Base-by-base conservation (phyloP, 2,329 filamentous ascomycete genomes). In the Drechmeria coniospora region DNA sequence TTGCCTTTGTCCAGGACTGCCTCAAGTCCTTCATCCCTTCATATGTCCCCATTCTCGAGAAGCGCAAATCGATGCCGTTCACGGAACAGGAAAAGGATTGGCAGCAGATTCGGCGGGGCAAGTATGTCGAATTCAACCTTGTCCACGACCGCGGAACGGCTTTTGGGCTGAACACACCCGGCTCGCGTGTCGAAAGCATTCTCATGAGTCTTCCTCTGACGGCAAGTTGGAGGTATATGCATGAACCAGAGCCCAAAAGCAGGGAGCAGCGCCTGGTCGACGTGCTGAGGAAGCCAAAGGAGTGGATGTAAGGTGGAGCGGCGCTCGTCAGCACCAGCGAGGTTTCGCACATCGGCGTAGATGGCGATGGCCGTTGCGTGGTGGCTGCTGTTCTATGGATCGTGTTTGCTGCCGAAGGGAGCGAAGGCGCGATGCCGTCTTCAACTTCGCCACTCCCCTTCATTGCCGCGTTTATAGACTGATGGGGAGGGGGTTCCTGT, bases 51-150 rank as follows among this genome's bases (percentile, higher is more conserved):
- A 93, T 98, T 39, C 65, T 98, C 33, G 69, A 84, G 47, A 76
- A 68, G 50, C 65, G 90, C 40, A 95, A 92, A 61, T 79, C 93
- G 44, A 84, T 94, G 83, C 74, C 81, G 0, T 98, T 74, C 45
- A 86, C 74, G 0, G 76, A 79, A 26, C 65, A 75, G 40, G 80
- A 94, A 58, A 94, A 93, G 62, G 73, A 81, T 39, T 98, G 90
- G 90, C 90, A 98, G 59, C 90, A 95, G 60, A 65, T 98, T 36
- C 70, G 90, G 27, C 65, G 90, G 38, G 90, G 90, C n/a, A 68
- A 84, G 44, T 98, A 98, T 50, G 90, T 98, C 36, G 90, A 98
- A 57, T 98, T 98, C 56, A 98, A 98, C 56, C 67, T 98, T 21
- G 83, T 98, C 31, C 86, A 98, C 56, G 90, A 98, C 57, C 73